Evolutionary conservation across 208 protist species (phyloP).

Genomic region (Trichomonas gallinae): DNA sequence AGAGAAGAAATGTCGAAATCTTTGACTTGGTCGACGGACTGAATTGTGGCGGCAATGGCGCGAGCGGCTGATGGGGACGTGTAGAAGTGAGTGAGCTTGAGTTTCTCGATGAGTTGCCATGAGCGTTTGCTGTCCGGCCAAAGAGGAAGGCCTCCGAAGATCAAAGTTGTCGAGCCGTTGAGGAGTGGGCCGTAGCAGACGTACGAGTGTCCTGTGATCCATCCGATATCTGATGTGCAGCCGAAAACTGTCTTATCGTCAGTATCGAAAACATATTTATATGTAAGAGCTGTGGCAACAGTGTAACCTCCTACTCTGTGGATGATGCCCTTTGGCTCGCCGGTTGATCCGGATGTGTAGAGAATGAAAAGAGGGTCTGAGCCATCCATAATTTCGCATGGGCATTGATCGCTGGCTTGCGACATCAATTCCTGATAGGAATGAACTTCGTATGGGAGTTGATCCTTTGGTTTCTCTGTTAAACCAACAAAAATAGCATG

Average conservation of each 20-base stretch:
- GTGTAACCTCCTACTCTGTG: neutral
- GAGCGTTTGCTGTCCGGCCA: conserved; percentile 62
- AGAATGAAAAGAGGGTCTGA: conserved; percentile 85
- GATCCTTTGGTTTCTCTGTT: neutral
- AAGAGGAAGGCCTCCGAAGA: conserved; percentile 58
- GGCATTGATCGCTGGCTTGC: neutral
- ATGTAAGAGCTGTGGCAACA: neutral
- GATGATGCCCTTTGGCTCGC: conserved; percentile 21
- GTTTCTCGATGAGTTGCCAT: conserved; percentile 75
- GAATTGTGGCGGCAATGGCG: conserved; percentile 25
- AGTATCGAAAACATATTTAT: conserved; percentile 9
- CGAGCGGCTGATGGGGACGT: conserved; percentile 78
- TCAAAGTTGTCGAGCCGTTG: conserved; percentile 73
- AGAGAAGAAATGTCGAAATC: conserved; percentile 31
- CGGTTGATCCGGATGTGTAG: conserved; percentile 83
- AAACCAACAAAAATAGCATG: neutral
- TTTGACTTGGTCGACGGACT: neutral
- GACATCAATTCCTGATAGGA: neutral
- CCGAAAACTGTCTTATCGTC: neutral
- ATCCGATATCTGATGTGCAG: conserved; percentile 23
- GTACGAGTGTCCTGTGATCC: conserved; percentile 73
- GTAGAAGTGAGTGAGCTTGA: conserved; percentile 83
- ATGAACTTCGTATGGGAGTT: neutral
- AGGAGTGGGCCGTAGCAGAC: conserved; percentile 87
- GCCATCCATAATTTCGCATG: conserved; percentile 58